Evolutionary conservation across 768 basidiomycete genomes (phyloP).

Genomic region (Tylopilus intermedius): DNA sequence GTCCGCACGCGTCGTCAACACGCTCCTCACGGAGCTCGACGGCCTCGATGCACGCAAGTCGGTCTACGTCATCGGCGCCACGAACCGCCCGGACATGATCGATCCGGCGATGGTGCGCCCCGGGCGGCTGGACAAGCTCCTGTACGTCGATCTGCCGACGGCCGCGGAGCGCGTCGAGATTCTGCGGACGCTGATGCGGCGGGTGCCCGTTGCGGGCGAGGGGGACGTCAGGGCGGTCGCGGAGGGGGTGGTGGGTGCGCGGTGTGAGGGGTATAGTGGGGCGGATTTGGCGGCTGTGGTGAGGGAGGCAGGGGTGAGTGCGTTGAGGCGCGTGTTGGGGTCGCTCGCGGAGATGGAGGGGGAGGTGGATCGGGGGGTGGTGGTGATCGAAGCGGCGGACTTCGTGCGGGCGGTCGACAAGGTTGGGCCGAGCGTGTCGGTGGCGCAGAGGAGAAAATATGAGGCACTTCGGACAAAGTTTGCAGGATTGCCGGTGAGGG

Average conservation of each 20-base stretch:
- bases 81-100: constrained; percentile 95
- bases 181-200: constrained; percentile 64
- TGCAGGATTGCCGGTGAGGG: constrained; percentile 65
- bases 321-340: constrained; percentile 65
- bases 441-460: constrained; percentile 76
- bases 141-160: constrained; percentile 86
- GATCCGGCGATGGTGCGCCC: constrained; percentile 98
- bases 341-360: constrained; percentile 57
- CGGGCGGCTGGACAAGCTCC: constrained; percentile 86
- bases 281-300: constrained; percentile 88
- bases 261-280: constrained; percentile 86
- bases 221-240: constrained; percentile 24
- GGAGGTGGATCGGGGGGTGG: background rate
- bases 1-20: constrained; percentile 86
- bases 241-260: constrained; percentile 48
- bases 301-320: constrained; percentile 85
- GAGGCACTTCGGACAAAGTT: constrained; percentile 77
- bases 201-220: constrained; percentile 52
- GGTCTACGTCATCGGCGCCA: constrained; percentile 92
- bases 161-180: constrained; percentile 78
- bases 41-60: constrained; percentile 82
- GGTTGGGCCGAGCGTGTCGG: constrained; percentile 82
- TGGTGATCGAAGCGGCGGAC: constrained; percentile 64
- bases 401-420: constrained; percentile 74
- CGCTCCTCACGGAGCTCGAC: constrained; percentile 89